Percentiles rank a stretch among this genome's conserved stretches.
Evolutionary conservation across 495 filamentous ascomycete genomes (phyloP).

Genomic region (Poronia punctata): DNA sequence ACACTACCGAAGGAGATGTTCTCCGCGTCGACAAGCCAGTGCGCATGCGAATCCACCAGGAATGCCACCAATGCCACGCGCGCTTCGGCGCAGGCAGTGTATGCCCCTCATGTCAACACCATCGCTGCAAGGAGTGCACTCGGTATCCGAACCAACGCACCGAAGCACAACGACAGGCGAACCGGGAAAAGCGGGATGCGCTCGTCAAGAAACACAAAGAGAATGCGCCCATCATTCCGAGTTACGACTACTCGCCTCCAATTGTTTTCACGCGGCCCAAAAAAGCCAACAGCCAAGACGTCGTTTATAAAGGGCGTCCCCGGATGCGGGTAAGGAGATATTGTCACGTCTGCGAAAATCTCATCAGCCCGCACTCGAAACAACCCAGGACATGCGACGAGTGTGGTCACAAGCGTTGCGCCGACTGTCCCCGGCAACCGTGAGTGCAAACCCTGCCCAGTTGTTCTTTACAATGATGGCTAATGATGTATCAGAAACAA

Average conservation of each 20-base stretch:
- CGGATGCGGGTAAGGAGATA: constrained; percentile 65
- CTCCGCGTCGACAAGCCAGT: constrained; percentile 80
- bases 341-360: constrained; percentile 67
- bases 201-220: constrained; percentile 43
- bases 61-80: constrained; percentile 70
- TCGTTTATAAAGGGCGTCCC: constrained; percentile 54
- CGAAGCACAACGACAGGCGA: constrained; percentile 43
- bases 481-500: constrained; percentile 47
- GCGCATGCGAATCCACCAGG: constrained; percentile 82
- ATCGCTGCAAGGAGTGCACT: constrained; percentile 71
- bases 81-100: constrained; percentile 63
- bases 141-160: constrained; percentile 55
- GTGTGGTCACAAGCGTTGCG: constrained; percentile 74
- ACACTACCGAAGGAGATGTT: constrained; percentile 48
- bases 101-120: constrained; percentile 68
- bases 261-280: constrained; percentile 53
- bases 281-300: constrained; percentile 61
- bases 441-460: constrained; percentile 38
- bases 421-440: constrained; percentile 74
- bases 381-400: constrained; percentile 56
- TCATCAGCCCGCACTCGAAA: constrained; percentile 50
- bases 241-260: constrained; percentile 36
- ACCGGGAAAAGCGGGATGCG: constrained; percentile 36
- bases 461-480: background rate
- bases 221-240: constrained; percentile 38